Conservation (phyloP, 2,329 filamentous ascomycete species). For the Diplodia scrobiculata region DNA sequence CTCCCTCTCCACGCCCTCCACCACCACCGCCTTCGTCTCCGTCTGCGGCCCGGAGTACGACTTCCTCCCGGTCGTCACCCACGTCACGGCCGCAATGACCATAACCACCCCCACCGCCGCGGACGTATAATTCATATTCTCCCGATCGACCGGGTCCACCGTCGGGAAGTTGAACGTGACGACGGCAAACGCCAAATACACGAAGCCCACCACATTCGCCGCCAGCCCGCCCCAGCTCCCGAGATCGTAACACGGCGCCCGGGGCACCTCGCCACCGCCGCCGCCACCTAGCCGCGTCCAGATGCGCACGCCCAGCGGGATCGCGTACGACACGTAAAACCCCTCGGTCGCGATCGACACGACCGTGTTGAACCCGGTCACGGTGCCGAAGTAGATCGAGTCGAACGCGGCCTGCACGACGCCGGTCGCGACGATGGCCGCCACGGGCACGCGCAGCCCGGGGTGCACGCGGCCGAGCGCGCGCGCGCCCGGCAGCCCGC, state of each 20-base stretch:
- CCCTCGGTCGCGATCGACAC: constrained; percentile 61
- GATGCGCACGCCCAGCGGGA: constrained; percentile 57
- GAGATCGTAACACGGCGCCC: too few species aligned
- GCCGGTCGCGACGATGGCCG: constrained; percentile 51
- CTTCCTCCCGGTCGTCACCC: constrained; percentile 55
- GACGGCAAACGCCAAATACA: constrained; percentile 57
- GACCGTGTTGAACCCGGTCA: constrained; percentile 59
- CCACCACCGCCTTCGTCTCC: neutral
- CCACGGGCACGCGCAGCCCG: constrained; percentile 53
- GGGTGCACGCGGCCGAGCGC: constrained; percentile 52
- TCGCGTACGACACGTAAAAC: constrained; percentile 60
- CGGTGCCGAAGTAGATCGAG: constrained; percentile 59
- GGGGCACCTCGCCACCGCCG: too few species aligned
- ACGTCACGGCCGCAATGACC: constrained; percentile 54
- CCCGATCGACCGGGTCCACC: constrained; percentile 53
- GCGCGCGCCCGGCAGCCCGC: constrained; percentile 56
- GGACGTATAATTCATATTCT: constrained; percentile 62
- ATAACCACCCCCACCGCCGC: constrained; percentile 60
- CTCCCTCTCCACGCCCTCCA: neutral
- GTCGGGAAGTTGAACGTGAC: constrained; percentile 62
- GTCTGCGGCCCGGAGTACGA: constrained; percentile 54
- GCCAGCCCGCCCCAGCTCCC: constrained; percentile 41
- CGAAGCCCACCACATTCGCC: constrained; percentile 55
- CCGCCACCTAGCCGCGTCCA: constrained; percentile 46
- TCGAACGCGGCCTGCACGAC: constrained; percentile 57